Conservation (phyloP, 1,284 basidiomycete genomes). For the Coniophora puteana region DNA sequence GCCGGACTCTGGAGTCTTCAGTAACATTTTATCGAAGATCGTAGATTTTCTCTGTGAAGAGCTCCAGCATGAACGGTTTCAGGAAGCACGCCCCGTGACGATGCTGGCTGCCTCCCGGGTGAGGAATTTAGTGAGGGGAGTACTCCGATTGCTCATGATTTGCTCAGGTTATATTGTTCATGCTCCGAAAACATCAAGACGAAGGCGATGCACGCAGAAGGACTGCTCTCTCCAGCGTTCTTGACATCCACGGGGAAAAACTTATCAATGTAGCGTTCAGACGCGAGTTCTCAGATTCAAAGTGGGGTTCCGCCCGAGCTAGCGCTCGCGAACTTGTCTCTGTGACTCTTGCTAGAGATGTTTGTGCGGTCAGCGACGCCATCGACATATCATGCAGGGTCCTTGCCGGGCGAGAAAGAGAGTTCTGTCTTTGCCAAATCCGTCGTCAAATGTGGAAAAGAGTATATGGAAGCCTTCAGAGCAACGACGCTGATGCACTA, state of each 20-base stretch:
- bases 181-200: conserved; percentile 29
- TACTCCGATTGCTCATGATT: conserved; percentile 14
- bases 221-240: conserved; percentile 32
- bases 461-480: conserved; percentile 56
- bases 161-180: conserved; percentile 20
- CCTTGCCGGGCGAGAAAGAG: conserved; percentile 27
- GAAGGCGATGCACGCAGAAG: conserved; percentile 28
- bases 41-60: conserved; percentile 74
- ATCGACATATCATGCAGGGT: conserved; percentile 38
- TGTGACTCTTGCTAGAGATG: conserved; percentile 40
- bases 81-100: conserved; percentile 50
- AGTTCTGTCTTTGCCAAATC: conserved; percentile 32
- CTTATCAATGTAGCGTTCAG: conserved; percentile 63
- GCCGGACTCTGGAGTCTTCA: conserved; percentile 48
- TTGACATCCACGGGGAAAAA: conserved; percentile 56
- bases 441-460: conserved; percentile 67
- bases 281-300: conserved; percentile 35
- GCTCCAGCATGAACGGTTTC: conserved; percentile 71
- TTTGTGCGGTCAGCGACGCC: conserved; percentile 34
- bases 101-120: conserved; percentile 63
- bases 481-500: conserved; percentile 55
- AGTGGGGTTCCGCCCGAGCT: conserved; percentile 49
- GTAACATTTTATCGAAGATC: conserved; percentile 66
- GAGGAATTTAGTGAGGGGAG: conserved; percentile 24
- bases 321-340: conserved; percentile 45